Conservation (phyloP, 257 asterid species). For the Fraxinus cuspidata region DNA sequence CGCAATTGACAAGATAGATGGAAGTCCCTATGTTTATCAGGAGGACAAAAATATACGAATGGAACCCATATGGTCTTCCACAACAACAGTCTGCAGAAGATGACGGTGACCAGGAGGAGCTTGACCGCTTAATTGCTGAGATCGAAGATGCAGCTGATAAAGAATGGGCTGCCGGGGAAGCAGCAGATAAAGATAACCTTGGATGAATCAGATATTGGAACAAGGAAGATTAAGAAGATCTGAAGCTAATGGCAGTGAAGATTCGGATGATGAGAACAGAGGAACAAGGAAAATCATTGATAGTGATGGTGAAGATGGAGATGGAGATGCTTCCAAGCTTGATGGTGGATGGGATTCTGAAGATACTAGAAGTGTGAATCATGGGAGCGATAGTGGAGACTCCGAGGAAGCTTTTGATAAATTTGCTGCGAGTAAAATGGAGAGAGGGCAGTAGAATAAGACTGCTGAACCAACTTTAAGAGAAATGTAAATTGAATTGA, state of each 20-base stretch:
- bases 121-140: slow-evolving; percentile 89
- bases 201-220: slow-evolving; percentile 73
- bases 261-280: slow-evolving; percentile 51
- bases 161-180: slow-evolving; percentile 97
- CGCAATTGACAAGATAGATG: slow-evolving; percentile 89
- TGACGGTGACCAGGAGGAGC: slow-evolving; percentile 97
- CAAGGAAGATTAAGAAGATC: slow-evolving; percentile 60
- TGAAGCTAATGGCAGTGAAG: slow-evolving; percentile 45
- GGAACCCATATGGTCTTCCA: slow-evolving; percentile 33
- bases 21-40: slow-evolving; percentile 82
- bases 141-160: slow-evolving; percentile 94
- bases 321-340: slow-evolving; percentile 34
- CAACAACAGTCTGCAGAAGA: slow-evolving; percentile 56
- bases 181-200: slow-evolving; percentile 73
- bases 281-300: slow-evolving; percentile 37
- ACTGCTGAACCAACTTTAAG: slow-evolving; percentile 31
- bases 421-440: slow-evolving; percentile 28
- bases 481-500: slow-evolving; percentile 36
- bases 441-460: slow-evolving; percentile 39
- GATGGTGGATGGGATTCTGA: slow-evolving; percentile 46
- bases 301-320: slow-evolving; percentile 47
- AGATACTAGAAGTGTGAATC: slow-evolving; percentile 28
- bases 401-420: slow-evolving; percentile 32
- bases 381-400: slow-evolving; percentile 34
- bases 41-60: slow-evolving; percentile 46